Base-by-base conservation (phyloP, 768 basidiomycete species). In the Russula sp. region DNA sequence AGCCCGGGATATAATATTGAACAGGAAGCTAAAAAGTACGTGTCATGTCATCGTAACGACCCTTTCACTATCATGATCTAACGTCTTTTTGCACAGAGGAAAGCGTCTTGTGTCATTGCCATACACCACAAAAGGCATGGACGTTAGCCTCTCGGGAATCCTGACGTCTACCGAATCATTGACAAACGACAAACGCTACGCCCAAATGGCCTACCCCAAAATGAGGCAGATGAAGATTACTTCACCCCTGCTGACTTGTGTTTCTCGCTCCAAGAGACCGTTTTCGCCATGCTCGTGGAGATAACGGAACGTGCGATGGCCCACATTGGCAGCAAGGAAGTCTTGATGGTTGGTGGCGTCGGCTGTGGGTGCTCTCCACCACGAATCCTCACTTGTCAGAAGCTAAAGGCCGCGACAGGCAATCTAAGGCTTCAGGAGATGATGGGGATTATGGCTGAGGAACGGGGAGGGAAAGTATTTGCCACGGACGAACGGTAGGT, bases 281-380 rank as follows among this genome's bases (percentile, higher is more conserved):
- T 98, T 1, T 99, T 90, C 74, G 90, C 95, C 0, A 99, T 99
- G 97, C 81, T 99, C 3, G 97, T 99, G 18, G 97, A 99, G 76
- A 99, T 98, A 65, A 98, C 97, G 0, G 97, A 99, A 75, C 82
- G 97, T 44, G 97, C 97, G 11, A 98, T 99, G 97, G 97, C 97
- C 32, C 97, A 98, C 75, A 95, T 98, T 24, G 91, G 91, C 13
- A 96, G 93, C 70, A 92, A 84, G 74, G 95, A 99, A 71, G 95
- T 98, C 1, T 82, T 99, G 46, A 94, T 99, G 60, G 97, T 99
- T 9, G 97, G 97, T 4, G 97, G 97, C 38, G 97, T 99, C n/a
- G 97, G 97, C n/a, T 94, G 96, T 96, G 75, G 79, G 92, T 83
- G 30, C 13, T 24, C 18, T 44, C 16, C 20, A n/a, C 34, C 13